Percentiles rank a stretch among this genome's conserved stretches.
Conservation (phyloP, 2,329 filamentous ascomycete species). For the Alternaria ethzedia region DNA sequence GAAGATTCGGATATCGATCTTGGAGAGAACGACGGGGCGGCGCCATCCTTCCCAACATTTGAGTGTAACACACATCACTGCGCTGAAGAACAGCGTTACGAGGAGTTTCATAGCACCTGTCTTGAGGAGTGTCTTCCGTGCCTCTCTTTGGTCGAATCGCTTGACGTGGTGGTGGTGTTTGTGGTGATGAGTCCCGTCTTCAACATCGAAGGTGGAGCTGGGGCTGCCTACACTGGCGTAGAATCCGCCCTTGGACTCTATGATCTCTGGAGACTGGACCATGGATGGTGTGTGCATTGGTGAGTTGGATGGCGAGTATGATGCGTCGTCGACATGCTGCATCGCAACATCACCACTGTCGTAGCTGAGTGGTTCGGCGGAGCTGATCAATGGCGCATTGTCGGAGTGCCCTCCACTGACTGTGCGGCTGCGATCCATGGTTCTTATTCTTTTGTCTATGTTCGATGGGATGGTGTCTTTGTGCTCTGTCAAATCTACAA, state of each 20-base stretch:
- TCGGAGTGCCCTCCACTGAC: conserved; percentile 6
- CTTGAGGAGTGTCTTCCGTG: conserved; percentile 36
- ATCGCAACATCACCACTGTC: conserved; percentile 30
- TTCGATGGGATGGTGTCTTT: background rate
- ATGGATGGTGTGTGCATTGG: conserved; percentile 10
- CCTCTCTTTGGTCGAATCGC: conserved; percentile 40
- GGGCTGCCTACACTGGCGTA: conserved; percentile 23
- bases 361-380: conserved; percentile 20
- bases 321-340: conserved; percentile 23
- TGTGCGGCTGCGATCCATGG: conserved; percentile 15
- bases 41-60: conserved; percentile 41
- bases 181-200: conserved; percentile 25
- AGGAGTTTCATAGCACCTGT: conserved; percentile 34
- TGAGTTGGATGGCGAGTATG: conserved; percentile 18
- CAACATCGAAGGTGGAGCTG: conserved; percentile 22
- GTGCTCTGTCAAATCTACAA: background rate
- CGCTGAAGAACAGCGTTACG: conserved; percentile 39
- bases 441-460: background rate
- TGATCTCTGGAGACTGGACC: conserved; percentile 18
- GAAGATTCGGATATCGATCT: conserved; percentile 38
- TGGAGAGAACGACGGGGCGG: conserved; percentile 31
- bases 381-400: conserved; percentile 18
- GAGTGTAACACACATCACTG: conserved; percentile 35
- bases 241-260: conserved; percentile 21
- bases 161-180: conserved; percentile 25